Evolutionary conservation across 108 stramenopile genomes (phyloP).

Genomic region (Stephanodiscus minutulus): DNA sequence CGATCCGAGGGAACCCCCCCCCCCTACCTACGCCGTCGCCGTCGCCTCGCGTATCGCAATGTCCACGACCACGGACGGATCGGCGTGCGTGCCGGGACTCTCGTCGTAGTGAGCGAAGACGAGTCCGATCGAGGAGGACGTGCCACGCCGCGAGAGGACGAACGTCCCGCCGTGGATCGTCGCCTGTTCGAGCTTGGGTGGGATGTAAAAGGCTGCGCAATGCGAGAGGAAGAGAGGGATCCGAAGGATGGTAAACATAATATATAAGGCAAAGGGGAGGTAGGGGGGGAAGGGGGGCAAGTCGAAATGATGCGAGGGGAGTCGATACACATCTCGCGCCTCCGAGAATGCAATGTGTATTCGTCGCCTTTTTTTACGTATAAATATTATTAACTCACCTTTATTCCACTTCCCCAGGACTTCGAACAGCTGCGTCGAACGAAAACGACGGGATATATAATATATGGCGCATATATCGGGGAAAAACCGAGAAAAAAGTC

Average conservation of each 20-base stretch:
- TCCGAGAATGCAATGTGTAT: no score
- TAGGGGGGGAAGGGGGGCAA: no score
- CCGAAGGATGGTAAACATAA: background rate
- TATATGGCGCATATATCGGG: no score
- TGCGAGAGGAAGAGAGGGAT: background rate
- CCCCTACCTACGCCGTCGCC: background rate
- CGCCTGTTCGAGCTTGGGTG: slow-evolving; percentile 75
- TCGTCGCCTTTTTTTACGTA: no score
- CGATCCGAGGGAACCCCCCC: background rate
- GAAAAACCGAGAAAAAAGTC: no score
- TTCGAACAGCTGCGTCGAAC: slow-evolving; percentile 50
- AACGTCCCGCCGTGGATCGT: slow-evolving; percentile 75
- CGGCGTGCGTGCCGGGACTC: slow-evolving; percentile 66
- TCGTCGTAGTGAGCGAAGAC: slow-evolving; percentile 82
- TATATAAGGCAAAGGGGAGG: background rate
- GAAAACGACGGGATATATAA: background rate
- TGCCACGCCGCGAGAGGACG: slow-evolving; percentile 67
- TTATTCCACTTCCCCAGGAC: slow-evolving; percentile 77
- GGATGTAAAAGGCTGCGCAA: slow-evolving; percentile 58
- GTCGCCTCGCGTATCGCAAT: slow-evolving; percentile 34
- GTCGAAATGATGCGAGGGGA: background rate
- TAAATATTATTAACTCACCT: no score
- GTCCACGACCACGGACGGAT: slow-evolving; percentile 45
- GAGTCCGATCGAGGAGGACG: slow-evolving; percentile 51
- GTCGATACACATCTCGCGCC: no score